These are phyloP conservation scores for Bondarzewia mesenterica DNA, from an alignment of 1,284 basidiomycete species.

Conservation along the genomic window DNA sequence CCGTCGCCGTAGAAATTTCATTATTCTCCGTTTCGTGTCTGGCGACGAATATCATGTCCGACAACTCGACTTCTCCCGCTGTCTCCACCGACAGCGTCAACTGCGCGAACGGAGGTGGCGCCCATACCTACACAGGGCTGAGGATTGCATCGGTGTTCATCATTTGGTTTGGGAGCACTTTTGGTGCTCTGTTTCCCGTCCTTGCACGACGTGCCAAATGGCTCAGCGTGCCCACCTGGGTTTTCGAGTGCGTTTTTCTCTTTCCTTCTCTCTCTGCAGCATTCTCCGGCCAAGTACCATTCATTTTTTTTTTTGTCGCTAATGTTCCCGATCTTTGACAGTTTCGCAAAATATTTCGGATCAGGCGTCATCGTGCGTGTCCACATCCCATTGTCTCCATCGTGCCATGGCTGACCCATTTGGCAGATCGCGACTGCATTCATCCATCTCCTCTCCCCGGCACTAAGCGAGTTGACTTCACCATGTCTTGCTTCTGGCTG, in stretches of 20 bases:
- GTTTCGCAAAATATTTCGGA: conserved; percentile 93
- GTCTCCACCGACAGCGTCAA: conserved; percentile 1
- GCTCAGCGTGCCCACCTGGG: conserved; percentile 50
- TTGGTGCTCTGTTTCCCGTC: conserved; percentile 80
- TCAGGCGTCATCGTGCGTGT: conserved; percentile 79
- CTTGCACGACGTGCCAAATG: conserved; percentile 54
- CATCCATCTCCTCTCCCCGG: conserved; percentile 80
- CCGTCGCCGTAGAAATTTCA: background rate
- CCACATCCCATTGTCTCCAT: conserved; percentile 5
- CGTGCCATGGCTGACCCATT: conserved; percentile 1
- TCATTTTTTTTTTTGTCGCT: background rate
- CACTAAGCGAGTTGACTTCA: conserved; percentile 61
- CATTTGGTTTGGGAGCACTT: conserved; percentile 63
- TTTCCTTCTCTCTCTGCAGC: background rate
- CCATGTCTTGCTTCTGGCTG: conserved; percentile 69
- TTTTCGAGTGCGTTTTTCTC: conserved; percentile 65
- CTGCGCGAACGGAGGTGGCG: conserved; percentile 26
- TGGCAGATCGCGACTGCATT: conserved; percentile 83
- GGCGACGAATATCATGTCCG: background rate
- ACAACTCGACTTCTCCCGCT: background rate
- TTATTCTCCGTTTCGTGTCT: background rate
- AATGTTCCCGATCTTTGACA: conserved; percentile 21
- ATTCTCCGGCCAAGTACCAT: background rate
- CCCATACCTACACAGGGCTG: conserved; percentile 33
- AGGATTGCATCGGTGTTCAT: conserved; percentile 87